These are phyloP conservation scores for Lactarius akahatsu DNA, from an alignment of 768 basidiomycete genomes.

Conservation along the genomic window DNA sequence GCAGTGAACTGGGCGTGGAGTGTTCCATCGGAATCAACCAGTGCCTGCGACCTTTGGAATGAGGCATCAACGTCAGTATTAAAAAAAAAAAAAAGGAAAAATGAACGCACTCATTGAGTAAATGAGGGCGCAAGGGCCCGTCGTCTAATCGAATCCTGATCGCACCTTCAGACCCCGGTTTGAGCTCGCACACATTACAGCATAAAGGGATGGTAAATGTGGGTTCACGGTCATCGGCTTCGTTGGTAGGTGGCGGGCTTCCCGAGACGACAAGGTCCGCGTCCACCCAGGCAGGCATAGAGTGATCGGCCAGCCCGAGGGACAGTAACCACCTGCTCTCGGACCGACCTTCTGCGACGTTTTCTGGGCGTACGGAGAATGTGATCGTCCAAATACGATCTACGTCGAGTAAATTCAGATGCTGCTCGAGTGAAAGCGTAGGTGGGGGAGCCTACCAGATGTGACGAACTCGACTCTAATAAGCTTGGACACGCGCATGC, in stretches of 20 bases:
- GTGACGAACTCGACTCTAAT: slow-evolving; percentile 68
- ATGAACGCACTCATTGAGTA: slow-evolving; percentile 45
- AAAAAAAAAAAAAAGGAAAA: background rate
- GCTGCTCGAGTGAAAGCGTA: too few species aligned
- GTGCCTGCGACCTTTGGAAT: slow-evolving; percentile 30
- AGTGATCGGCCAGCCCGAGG: slow-evolving; percentile 53
- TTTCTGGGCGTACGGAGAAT: slow-evolving; percentile 37
- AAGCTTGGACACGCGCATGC: slow-evolving; percentile 61
- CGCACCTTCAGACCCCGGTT: background rate
- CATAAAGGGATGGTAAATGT: background rate
- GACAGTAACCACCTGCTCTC: slow-evolving; percentile 41
- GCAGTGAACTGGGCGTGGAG: slow-evolving; percentile 25
- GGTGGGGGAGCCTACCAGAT: slow-evolving; percentile 38
- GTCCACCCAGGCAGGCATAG: slow-evolving; percentile 58
- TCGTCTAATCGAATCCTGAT: background rate
- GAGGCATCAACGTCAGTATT: background rate
- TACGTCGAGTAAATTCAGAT: slow-evolving; percentile 29
- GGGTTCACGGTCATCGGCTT: background rate
- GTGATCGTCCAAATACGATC: slow-evolving; percentile 58
- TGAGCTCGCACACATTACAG: slow-evolving; percentile 27
- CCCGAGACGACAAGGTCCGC: slow-evolving; percentile 48
- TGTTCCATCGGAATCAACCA: slow-evolving; percentile 30
- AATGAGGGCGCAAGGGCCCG: background rate
- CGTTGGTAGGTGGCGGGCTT: background rate
- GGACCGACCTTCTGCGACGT: slow-evolving; percentile 16